Percentiles rank a stretch among this genome's conserved stretches.
These are phyloP conservation scores for Pleodorina starrii DNA, from an alignment of 139 green algal genomes.

Conservation along the genomic window DNA sequence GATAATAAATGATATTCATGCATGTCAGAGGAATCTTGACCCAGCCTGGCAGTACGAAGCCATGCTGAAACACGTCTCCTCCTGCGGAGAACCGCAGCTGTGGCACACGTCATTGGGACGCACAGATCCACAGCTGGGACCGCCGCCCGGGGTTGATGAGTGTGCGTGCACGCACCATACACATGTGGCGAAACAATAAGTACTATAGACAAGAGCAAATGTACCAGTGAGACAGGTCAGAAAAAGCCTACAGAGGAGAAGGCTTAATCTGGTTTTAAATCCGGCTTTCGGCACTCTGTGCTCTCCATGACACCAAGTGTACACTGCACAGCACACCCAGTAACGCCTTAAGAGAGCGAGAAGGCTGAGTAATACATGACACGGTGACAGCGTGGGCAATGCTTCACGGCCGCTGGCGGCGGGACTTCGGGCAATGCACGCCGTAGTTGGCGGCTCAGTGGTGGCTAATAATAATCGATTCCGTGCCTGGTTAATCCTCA, in stretches of 20 bases:
- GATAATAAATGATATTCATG: background rate
- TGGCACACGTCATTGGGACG: slow-evolving; percentile 52
- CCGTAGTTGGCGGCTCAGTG: slow-evolving; percentile 7
- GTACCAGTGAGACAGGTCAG: slow-evolving; percentile 53
- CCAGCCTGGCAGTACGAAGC: slow-evolving; percentile 9
- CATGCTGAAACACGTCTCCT: slow-evolving; percentile 50
- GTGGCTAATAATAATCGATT: slow-evolving; percentile 32
- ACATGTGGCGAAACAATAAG: background rate
- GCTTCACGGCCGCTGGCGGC: background rate
- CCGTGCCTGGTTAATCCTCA: slow-evolving; percentile 40
- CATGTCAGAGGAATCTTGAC: slow-evolving; percentile 26
- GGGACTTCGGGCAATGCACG: background rate
- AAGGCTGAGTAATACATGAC: background rate
- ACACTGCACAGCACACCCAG: slow-evolving; percentile 37
- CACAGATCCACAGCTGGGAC: slow-evolving; percentile 7
- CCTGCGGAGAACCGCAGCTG: slow-evolving; percentile 14
- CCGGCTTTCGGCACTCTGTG: background rate
- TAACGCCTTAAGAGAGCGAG: slow-evolving; percentile 49
- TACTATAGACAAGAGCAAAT: background rate
- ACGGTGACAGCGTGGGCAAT: background rate
- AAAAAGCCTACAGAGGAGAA: slow-evolving; percentile 26
- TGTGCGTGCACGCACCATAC: slow-evolving; percentile 7
- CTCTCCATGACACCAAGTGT: slow-evolving; percentile 35
- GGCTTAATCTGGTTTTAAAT: slow-evolving; percentile 42
- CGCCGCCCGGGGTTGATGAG: slow-evolving; percentile 46